Conservation (phyloP, 2,329 filamentous ascomycete species). For the Aspergillus sp. region DNA sequence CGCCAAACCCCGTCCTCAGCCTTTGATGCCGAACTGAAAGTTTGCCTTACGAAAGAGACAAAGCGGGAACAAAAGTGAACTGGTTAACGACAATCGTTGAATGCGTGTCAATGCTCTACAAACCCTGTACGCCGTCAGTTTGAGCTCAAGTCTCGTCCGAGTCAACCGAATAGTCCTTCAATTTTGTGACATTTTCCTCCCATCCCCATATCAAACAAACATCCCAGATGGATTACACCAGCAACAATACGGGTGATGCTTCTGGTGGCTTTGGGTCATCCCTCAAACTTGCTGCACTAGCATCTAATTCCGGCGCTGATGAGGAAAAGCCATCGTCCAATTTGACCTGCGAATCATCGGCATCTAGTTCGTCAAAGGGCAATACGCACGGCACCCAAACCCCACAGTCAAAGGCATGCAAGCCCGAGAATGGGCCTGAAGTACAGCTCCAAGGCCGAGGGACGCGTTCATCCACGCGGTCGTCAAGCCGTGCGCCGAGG, state of each 20-base stretch:
- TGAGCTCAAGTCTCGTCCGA: not conserved
- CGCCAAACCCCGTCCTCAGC: not conserved
- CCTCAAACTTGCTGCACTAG: not conserved
- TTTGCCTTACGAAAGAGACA: not conserved
- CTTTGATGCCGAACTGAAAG: not conserved
- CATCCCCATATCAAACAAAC: not conserved
- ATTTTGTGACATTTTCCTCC: not conserved
- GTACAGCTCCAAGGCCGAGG: constrained; percentile 35
- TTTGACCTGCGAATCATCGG: constrained; percentile 18
- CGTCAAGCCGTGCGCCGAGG: constrained; percentile 69
- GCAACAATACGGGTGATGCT: not conserved
- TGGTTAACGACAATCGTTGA: not conserved
- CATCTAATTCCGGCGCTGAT: constrained; percentile 8
- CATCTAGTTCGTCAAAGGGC: constrained; percentile 16
- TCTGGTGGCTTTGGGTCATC: not conserved
- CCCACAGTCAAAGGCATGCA: constrained; percentile 18
- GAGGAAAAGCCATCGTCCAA: constrained; percentile 17
- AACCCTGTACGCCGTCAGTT: not conserved
- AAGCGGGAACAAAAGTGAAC: not conserved
- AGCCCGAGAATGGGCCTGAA: constrained; percentile 25
- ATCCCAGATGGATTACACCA: not conserved
- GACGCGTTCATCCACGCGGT: constrained; percentile 43
- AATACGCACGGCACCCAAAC: constrained; percentile 10
- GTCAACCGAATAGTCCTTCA: not conserved
- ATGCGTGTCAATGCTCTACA: not conserved